phyloP scores from a whole-genome alignment of 495 filamentous ascomycete species.

The Talaromyces ruber region DNA sequence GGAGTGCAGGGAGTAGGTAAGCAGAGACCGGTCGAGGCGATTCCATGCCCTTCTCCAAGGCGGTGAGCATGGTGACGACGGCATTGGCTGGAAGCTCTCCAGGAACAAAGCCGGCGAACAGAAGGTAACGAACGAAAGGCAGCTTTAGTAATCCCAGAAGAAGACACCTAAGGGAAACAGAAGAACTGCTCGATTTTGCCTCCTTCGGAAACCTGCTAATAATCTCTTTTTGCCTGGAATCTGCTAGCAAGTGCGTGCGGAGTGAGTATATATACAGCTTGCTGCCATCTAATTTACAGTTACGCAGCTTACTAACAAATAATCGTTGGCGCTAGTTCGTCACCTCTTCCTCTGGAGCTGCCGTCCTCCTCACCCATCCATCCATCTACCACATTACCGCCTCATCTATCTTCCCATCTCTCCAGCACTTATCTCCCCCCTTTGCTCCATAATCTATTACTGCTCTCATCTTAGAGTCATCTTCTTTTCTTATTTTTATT shows the following conservation, averaged over 20 bases:
- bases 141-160: neutral
- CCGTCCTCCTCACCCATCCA: conserved; percentile 14
- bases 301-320: neutral
- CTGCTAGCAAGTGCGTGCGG: neutral
- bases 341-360: conserved; percentile 35
- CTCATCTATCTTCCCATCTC: conserved; percentile 11
- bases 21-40: neutral
- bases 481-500: neutral
- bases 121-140: neutral
- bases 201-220: neutral
- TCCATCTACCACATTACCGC: conserved; percentile 11
- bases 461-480: neutral
- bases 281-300: neutral
- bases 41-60: conserved; percentile 5
- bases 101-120: neutral
- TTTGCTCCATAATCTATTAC: neutral
- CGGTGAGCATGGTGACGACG: neutral
- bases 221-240: neutral
- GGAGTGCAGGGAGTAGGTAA: neutral
- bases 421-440: conserved; percentile 11
- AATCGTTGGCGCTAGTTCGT: conserved; percentile 7
- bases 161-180: neutral
- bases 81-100: neutral
- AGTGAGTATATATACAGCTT: neutral
- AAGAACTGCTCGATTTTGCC: neutral